Evolutionary conservation across 1,139 yeast species (phyloP), one percentile per base, ranked within the genome.

Genomic region (Magnusiomyces sp.): DNA sequence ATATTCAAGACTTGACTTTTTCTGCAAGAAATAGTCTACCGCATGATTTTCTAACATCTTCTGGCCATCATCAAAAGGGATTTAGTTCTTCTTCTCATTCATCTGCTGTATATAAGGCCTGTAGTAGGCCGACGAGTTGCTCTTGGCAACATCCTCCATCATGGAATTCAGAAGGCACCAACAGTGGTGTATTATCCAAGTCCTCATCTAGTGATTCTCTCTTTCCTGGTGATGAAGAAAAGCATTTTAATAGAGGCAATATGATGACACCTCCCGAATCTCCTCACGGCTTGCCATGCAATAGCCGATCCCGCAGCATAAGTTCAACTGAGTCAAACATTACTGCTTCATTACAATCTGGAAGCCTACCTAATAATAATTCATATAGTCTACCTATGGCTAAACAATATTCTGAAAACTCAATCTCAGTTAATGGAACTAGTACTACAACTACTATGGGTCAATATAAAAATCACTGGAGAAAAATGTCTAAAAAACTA

Each of bases 191-290:
- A 20, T 29, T 46, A 13, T 45, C 51, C 16, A 48, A 46, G 42
- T 46, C 48, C 5, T 47, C 51, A 2, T 46, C 51, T 23, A 14
- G 40, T 1, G 51, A 45, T 5, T 48, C 51, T 1, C 48, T 51
- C 6, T 44, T 19, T 32, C 11, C 47, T 6, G 50, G 50, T 11
- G 52, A 46, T 37, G 50, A 46, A 37, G 37, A 32, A n/a, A 16
- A 11, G 6, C 42, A 34, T 3, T 7, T 36, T 16, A 36, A 40
- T n/a, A 16, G 45, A 4, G 16, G 23, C 19, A 37, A 23, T 11
- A 49, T 48, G 29, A 49, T 51, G 50, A 51, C 53, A 11, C 53
- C 53, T 2, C 53, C 53, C n/a, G 51, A 51, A 31, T 51, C 53
- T 13, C 53, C 53, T n/a, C 41, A 43, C 10, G 45, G 46, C 13